phyloP scores from a whole-genome alignment of 371 early-diverging fungal species.

The Entomophthora muscae region DNA sequence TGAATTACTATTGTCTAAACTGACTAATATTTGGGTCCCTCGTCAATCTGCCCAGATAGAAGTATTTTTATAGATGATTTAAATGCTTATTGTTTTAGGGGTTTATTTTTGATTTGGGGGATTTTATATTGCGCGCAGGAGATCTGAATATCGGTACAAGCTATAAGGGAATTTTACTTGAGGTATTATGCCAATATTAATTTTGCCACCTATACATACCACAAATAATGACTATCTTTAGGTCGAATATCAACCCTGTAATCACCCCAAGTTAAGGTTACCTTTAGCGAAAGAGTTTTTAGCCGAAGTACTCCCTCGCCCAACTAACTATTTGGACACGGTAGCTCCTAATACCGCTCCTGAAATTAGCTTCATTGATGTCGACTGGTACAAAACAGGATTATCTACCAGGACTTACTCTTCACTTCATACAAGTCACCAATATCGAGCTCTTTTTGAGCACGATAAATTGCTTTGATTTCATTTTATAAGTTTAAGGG shows the following conservation, averaged over 20 bases:
- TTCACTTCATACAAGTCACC: not conserved
- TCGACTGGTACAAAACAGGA: not conserved
- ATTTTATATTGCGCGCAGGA: not conserved
- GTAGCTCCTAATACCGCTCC: not conserved
- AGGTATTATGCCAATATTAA: not conserved
- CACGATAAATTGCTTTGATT: not conserved
- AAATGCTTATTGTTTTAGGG: not conserved
- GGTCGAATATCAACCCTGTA: not conserved
- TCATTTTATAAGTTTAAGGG: too few relatives aligned
- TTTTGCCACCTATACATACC: not conserved
- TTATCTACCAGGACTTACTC: not conserved
- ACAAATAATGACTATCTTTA: too few relatives aligned
- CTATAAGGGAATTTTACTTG: not conserved
- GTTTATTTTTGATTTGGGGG: not conserved
- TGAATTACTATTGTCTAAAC: not conserved
- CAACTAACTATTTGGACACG: not conserved
- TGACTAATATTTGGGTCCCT: not conserved
- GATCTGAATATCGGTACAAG: not conserved
- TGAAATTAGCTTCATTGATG: not conserved
- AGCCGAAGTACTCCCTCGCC: not conserved
- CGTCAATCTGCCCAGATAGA: not conserved
- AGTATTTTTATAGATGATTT: not conserved
- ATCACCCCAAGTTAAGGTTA: not conserved
- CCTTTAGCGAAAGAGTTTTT: not conserved
- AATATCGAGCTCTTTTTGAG: not conserved